These are phyloP conservation scores for Athelia sp. DNA, from an alignment of 1,284 basidiomycete genomes.

Conservation along the genomic window DNA sequence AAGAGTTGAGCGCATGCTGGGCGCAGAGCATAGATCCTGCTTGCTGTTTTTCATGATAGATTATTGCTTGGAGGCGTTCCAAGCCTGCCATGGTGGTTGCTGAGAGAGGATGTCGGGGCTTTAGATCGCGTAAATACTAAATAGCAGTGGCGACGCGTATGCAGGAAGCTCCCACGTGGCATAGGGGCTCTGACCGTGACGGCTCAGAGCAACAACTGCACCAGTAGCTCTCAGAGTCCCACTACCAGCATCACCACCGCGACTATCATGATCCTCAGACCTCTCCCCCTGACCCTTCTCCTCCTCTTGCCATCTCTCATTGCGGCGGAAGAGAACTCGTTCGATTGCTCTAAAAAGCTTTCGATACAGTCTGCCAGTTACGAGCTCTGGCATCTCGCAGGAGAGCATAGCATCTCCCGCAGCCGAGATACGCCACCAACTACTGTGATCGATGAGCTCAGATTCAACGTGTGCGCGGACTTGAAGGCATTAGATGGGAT, in stretches of 20 bases:
- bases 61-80: constrained; percentile 45
- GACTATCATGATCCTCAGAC: background rate
- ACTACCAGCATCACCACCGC: constrained; percentile 4
- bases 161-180: no score
- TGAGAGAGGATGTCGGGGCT: background rate
- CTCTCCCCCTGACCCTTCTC: constrained; percentile 27
- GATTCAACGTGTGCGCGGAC: constrained; percentile 60
- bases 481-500: constrained; percentile 42
- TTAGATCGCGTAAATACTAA: constrained; percentile 1
- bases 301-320: constrained; percentile 25
- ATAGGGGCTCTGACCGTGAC: no score
- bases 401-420: constrained; percentile 39
- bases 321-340: constrained; percentile 35
- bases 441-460: constrained; percentile 39
- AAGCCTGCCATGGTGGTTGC: constrained; percentile 47
- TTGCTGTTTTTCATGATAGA: constrained; percentile 78
- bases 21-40: constrained; percentile 78
- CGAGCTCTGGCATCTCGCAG: constrained; percentile 52
- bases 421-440: constrained; percentile 44
- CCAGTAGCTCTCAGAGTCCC: constrained; percentile 17
- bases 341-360: constrained; percentile 45
- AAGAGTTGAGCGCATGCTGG: constrained; percentile 76
- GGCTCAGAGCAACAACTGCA: background rate
- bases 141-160: constrained; percentile 1
- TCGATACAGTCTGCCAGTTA: constrained; percentile 42